These are phyloP conservation scores for Pseudocercospora vitis DNA, from an alignment of 2,329 filamentous ascomycete genomes.

Conservation along the genomic window DNA sequence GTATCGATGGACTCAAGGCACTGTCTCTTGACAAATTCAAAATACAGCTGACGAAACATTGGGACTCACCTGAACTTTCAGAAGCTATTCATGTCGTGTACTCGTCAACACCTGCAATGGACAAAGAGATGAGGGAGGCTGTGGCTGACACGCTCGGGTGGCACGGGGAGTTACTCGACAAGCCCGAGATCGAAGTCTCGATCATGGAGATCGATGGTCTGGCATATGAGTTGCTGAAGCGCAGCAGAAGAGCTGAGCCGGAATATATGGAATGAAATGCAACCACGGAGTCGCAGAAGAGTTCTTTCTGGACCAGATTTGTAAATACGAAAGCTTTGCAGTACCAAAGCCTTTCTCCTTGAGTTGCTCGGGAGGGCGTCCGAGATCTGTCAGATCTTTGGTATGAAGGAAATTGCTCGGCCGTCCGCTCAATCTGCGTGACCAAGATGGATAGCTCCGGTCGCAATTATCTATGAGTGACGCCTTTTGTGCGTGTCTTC, in stretches of 20 bases:
- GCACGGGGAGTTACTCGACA: slow-evolving; percentile 29
- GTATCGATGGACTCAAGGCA: slow-evolving; percentile 29
- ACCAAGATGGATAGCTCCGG: no score
- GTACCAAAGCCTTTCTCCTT: no score
- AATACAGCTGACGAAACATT: slow-evolving; percentile 28
- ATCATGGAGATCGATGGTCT: slow-evolving; percentile 34
- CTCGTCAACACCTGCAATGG: slow-evolving; percentile 29
- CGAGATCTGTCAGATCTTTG: no score
- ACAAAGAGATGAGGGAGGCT: slow-evolving; percentile 37
- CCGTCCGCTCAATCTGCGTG: no score
- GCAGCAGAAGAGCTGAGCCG: slow-evolving; percentile 25
- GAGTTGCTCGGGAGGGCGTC: no score
- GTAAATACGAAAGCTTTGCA: no score
- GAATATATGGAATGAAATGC: slow-evolving; percentile 21
- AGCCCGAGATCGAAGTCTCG: slow-evolving; percentile 31
- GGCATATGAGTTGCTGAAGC: slow-evolving; percentile 33
- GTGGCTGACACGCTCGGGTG: slow-evolving; percentile 31
- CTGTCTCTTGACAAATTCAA: slow-evolving; percentile 32
- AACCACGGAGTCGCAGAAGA: background rate
- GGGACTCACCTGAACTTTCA: slow-evolving; percentile 33
- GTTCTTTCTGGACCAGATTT: no score
- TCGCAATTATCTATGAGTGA: no score
- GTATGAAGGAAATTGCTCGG: no score
- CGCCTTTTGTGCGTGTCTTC: no score
- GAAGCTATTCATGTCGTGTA: slow-evolving; percentile 35